phyloP scores from a whole-genome alignment of 139 green algal genomes.

The Micractinium conductrix region DNA sequence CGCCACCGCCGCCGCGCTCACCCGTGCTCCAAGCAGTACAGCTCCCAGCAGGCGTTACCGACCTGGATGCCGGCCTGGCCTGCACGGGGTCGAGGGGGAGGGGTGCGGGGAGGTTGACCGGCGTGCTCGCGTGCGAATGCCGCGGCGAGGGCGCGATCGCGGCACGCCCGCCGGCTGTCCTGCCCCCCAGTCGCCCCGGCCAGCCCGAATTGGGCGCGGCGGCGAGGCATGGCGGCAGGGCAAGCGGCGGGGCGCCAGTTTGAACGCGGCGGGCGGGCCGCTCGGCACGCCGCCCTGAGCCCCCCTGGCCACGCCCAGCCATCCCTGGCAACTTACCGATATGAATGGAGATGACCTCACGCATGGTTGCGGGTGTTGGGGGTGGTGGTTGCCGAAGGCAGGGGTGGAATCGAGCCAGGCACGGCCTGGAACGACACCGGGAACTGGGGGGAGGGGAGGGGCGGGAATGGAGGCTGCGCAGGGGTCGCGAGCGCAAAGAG shows the following conservation, averaged over 20 bases:
- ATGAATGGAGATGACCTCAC: slow-evolving; percentile 98
- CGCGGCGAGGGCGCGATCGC: not conserved
- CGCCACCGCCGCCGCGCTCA: not conserved
- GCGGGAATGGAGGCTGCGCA: not conserved
- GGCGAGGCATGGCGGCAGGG: too few relatives aligned
- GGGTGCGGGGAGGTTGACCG: not conserved
- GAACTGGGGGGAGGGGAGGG: not conserved
- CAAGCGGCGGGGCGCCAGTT: too few relatives aligned
- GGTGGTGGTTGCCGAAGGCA: not conserved
- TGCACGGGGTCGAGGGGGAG: not conserved
- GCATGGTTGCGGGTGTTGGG: slow-evolving; percentile 55
- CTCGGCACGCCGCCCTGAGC: not conserved
- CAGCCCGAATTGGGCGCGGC: too few relatives aligned
- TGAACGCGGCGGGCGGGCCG: not conserved
- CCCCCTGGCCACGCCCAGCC: not conserved
- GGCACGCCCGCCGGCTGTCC: too few relatives aligned
- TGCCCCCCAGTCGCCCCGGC: too few relatives aligned
- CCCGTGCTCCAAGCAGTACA: slow-evolving; percentile 98
- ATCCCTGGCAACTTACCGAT: slow-evolving; percentile 80
- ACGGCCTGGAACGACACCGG: slow-evolving; percentile 25
- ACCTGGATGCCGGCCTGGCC: slow-evolving; percentile 75
- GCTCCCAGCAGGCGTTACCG: slow-evolving; percentile 99
- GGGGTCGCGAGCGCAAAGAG: too few relatives aligned
- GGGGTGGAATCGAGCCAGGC: slow-evolving; percentile 22
- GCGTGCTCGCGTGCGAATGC: not conserved